Base-by-base conservation (phyloP, 2,329 filamentous ascomycete genomes). In the Penicillium sp. region DNA sequence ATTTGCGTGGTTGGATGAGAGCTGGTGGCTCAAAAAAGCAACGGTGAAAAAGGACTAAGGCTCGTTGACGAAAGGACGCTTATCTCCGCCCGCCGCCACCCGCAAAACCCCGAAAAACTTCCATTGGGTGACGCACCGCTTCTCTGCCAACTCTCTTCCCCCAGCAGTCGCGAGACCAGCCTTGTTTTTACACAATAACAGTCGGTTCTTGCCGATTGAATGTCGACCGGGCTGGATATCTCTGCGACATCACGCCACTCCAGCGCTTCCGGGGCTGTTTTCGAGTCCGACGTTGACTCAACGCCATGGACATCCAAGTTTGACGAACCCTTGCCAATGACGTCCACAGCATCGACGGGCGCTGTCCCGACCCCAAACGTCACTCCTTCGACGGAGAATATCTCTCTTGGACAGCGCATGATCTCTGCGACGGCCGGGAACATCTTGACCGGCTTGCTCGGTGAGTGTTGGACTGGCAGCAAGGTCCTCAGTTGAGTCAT, bases 331-430 rank as follows among this genome's bases (percentile, higher is more conserved):
- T 69, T 67, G 60, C 78, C 67, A 64, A 79, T 79, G 76, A 69
- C 73, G 59, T 61, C 69, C 61, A 66, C 67, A 67, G 65, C 72
- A 65, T 70, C 67, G 63, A 70, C 70, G 61, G 70, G 62, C 53
- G 56, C 66, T 49, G 55, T 55, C 54, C 63, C 72, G 42, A 58
- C 64, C 53, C 63, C 65, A 37, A 56, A 60, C 54, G 61, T 68
- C 61, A 60, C 58, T 65, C 30, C 42, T n/a, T 60, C 59, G 45
- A 65, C 63, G 37, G 72, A 73, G 33, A 62, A 94, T 64, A 92
- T 96, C 67, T 93, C 93, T 5, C 86, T 93, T 24, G 79, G 85
- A 13, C 94, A 98, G 81, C 95, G 94, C 82, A 99, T 99, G 95
- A 78, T 96, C 58, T 97, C 94, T 60, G 95, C 95, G 54, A 91